Evolutionary conservation across 1,284 basidiomycete species (phyloP).

Genomic region (Marasmius oreades): DNA sequence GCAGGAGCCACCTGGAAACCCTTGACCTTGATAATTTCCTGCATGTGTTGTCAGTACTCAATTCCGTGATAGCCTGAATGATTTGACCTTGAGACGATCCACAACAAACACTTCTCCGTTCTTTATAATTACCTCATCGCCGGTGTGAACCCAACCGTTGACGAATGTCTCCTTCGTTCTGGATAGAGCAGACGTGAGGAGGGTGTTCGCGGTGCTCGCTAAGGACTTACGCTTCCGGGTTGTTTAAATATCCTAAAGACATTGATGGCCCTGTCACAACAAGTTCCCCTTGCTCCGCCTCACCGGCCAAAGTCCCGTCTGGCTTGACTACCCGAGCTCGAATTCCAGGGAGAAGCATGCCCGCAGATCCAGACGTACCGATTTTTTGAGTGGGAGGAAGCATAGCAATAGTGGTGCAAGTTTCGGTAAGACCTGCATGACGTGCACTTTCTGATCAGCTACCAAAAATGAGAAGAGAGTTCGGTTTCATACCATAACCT

Average conservation of each 20-base stretch:
- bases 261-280: conserved; percentile 57
- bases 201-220: not conserved
- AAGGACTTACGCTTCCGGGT: conserved; percentile 48
- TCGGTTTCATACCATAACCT: conserved; percentile 35
- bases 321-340: conserved; percentile 53
- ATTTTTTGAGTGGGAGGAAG: conserved; percentile 45
- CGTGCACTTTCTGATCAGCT: conserved; percentile 5
- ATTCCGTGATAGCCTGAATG: not conserved
- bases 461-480: not conserved
- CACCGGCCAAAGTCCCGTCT: conserved; percentile 56
- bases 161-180: conserved; percentile 59
- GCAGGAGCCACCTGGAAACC: conserved; percentile 65
- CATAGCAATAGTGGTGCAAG: conserved; percentile 34
- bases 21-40: conserved; percentile 55
- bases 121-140: conserved; percentile 58
- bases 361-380: conserved; percentile 54
- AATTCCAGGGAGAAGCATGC: conserved; percentile 53
- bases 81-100: conserved; percentile 57
- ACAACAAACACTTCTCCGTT: conserved; percentile 56
- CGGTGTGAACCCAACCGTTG: conserved; percentile 61
- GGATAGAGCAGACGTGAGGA: conserved; percentile 5
- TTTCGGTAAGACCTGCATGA: conserved; percentile 42
- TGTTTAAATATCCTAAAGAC: conserved; percentile 51
- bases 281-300: conserved; percentile 68
- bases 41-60: not conserved